Evolutionary conservation across 768 basidiomycete species (phyloP), one percentile per base, ranked within the genome.

Genomic region (Saitozyma podzolica): DNA sequence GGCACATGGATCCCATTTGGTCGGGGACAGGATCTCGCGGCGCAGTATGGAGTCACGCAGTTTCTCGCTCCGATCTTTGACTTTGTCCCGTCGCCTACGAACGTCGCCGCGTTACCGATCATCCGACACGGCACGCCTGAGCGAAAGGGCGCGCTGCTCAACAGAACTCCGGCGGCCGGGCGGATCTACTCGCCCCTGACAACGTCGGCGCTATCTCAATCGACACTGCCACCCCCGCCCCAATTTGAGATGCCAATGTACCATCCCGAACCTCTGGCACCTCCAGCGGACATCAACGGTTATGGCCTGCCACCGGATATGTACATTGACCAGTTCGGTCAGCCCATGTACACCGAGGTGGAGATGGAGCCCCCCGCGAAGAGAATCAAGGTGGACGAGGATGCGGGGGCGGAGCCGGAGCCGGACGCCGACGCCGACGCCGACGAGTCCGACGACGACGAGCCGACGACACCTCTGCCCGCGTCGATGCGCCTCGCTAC

Each of bases 1-100:
- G 96, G 96, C 67, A 98, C 95, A 60, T 99, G 96, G 95, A 95
- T 99, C 71, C 96, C 96, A 1, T 88, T 97, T 47, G 91, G 94
- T 70, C 85, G 92, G 60, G 94, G 94, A 45, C 88, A 91, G 60
- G 93, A 98, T 70, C 88, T 99, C 52, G 94, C 96, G 2, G 80
- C 86, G 14, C 92, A 92, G 72, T 97, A 90, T 80, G 92, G 92
- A 59, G 94, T 99, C 49, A 88, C 89, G 40, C 87, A 88, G 51
- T 84, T 96, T 56, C 85, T 99, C 61, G 84, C 87, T 0, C 92
- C 94, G 1, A 84, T 99, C 63, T 95, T 99, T 80, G 94, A 97
- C 80, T 94, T 92, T 75, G 87, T 89, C 16, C 93, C 92, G 86
- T 85, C 68, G 84, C 89, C 54, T 84, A 85, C 75, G 68, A 85